These are phyloP conservation scores for Phytophthora citrophthora DNA, from an alignment of 352 stramenopile species.

Conservation along the genomic window DNA sequence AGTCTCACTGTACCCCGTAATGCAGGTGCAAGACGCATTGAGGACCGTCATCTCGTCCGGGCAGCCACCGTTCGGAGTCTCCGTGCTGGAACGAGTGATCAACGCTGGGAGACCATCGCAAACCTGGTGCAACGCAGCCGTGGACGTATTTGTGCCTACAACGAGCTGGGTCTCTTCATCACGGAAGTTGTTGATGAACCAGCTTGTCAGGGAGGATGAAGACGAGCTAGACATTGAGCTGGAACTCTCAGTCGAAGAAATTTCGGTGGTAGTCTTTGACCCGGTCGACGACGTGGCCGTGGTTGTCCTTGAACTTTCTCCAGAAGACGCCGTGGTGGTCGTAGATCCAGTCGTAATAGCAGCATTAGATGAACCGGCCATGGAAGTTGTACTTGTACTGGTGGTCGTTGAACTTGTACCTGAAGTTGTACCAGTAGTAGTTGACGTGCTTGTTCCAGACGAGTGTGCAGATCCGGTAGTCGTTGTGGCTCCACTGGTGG, in stretches of 20 bases:
- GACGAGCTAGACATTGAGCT: conserved; percentile 17
- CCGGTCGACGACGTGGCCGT: conserved; percentile 16
- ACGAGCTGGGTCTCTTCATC: conserved; percentile 48
- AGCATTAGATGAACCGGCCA: not conserved
- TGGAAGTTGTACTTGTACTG: not conserved
- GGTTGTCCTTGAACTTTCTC: not conserved
- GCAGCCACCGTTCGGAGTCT: conserved; percentile 42
- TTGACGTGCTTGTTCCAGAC: conserved; percentile 2
- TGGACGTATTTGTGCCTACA: conserved; percentile 7
- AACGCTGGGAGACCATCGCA: conserved; percentile 40
- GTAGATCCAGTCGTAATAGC: conserved; percentile 4
- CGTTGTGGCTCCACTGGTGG: not conserved
- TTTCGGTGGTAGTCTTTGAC: conserved; percentile 8
- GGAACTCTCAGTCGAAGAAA: conserved; percentile 11
- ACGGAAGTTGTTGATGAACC: conserved; percentile 38
- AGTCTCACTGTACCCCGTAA: conserved; percentile 37
- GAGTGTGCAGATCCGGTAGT: conserved; percentile 6
- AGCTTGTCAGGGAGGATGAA: conserved; percentile 27
- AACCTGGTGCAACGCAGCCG: conserved; percentile 20
- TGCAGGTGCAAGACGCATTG: conserved; percentile 49
- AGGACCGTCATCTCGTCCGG: conserved; percentile 40
- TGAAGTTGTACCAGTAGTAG: conserved; percentile 6
- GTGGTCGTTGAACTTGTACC: conserved; percentile 7
- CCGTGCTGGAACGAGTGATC: conserved; percentile 34
- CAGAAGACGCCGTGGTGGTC: not conserved